A percentile compares a stretch with the other conserved stretches of the same genome.
phyloP scores from a whole-genome alignment of 1,284 basidiomycete genomes.

The Sanghuangporus sanghuang region DNA sequence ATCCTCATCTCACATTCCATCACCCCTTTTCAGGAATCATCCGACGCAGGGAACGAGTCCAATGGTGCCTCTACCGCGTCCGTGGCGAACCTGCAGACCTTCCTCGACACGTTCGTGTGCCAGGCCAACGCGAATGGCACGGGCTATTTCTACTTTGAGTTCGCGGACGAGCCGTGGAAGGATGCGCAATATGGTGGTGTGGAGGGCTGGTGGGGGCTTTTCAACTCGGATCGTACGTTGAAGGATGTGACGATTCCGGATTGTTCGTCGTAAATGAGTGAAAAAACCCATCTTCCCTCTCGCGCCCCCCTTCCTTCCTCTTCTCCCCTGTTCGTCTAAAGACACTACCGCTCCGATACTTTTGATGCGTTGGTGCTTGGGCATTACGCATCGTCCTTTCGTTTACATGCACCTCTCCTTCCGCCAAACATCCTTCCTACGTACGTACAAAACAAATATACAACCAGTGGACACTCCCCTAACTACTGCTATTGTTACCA shows the following conservation, averaged over 20 bases:
- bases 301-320: neutral
- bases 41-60: conserved; percentile 46
- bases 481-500: too few relatives aligned
- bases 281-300: neutral
- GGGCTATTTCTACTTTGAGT: conserved; percentile 86
- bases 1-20: neutral
- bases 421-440: too few relatives aligned
- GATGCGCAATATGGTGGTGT: conserved; percentile 75
- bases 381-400: too few relatives aligned
- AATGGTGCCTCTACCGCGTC: conserved; percentile 69
- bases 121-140: conserved; percentile 78
- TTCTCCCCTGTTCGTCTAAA: neutral
- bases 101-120: conserved; percentile 85
- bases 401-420: too few relatives aligned
- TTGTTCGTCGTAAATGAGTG: conserved; percentile 28
- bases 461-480: too few relatives aligned
- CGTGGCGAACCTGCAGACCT: conserved; percentile 62
- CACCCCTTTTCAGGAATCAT: conserved; percentile 44
- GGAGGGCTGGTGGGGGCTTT: conserved; percentile 71
- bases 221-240: conserved; percentile 52
- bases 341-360: too few relatives aligned
- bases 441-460: too few relatives aligned
- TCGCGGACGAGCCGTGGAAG: conserved; percentile 87
- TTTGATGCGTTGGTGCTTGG: too few relatives aligned
- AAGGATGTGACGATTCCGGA: conserved; percentile 50